These are phyloP conservation scores for Anthracocystis setariae DNA, from an alignment of 1,284 basidiomycete species.

Conservation along the genomic window DNA sequence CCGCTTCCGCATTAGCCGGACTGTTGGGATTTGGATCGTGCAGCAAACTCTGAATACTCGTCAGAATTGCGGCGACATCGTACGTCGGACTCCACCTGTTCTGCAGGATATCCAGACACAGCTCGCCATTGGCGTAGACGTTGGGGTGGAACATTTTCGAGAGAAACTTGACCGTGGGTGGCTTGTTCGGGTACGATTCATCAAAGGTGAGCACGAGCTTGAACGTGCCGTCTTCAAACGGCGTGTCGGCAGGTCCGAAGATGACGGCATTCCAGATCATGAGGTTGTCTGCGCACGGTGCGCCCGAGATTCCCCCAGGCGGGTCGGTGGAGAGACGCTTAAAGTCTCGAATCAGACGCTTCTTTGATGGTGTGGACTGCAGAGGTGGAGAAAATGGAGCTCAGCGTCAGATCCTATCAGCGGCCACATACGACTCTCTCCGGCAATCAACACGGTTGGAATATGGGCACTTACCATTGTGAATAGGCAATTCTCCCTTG, in stretches of 20 bases:
- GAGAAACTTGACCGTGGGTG: conserved; percentile 94
- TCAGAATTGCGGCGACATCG: conserved; percentile 96
- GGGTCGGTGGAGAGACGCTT: conserved; percentile 93
- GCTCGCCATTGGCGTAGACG: conserved; percentile 96
- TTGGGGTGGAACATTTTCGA: conserved; percentile 99
- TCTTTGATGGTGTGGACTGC: conserved; percentile 66
- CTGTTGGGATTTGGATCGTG: conserved; percentile 96
- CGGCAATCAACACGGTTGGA: no score
- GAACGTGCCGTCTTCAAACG: conserved; percentile 99
- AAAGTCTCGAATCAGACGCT: conserved; percentile 72
- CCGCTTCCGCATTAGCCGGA: conserved; percentile 97
- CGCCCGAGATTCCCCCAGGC: conserved; percentile 93
- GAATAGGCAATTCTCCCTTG: neutral
- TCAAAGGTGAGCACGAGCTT: conserved; percentile 94
- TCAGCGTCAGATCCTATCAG: neutral
- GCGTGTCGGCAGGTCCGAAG: conserved; percentile 96
- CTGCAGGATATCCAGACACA: conserved; percentile 96
- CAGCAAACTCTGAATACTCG: conserved; percentile 90
- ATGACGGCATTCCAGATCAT: conserved; percentile 99
- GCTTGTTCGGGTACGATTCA: conserved; percentile 97
- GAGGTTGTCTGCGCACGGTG: conserved; percentile 96
- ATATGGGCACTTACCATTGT: conserved; percentile 29
- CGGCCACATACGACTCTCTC: neutral
- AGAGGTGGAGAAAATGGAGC: neutral
- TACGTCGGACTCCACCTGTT: conserved; percentile 98